Base-by-base conservation (phyloP, 257 asterid genomes). In the Salvia splendens region DNA sequence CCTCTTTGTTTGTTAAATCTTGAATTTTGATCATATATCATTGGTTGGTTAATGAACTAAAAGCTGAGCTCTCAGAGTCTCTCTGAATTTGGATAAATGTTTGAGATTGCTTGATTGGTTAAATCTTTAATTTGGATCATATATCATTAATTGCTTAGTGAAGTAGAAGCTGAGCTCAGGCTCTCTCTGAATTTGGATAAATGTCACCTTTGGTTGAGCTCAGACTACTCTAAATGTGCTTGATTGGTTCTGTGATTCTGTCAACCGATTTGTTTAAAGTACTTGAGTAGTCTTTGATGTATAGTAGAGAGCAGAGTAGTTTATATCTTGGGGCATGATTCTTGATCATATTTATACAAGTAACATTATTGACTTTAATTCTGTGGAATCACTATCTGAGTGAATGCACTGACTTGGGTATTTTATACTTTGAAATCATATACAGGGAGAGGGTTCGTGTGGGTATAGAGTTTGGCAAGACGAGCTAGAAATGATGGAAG, bases 371-470 rank as follows among this genome's bases (percentile, higher is more conserved):
- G 41, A 5, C 6, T 36, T 3, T 5, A 20, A 47, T 38, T 49
- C n/a, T 49, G 41, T 20, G 20, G 68, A 48, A 70, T 36, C 28
- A 38, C 2, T 45, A 40, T 33, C 38, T 6, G 42, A 38, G 9
- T 38, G 4, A 33, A 3, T 33, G 38, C 6, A 28, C 9, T 1
- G 3, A 8, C 32, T 49, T 43, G 16, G 59, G 10, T 50, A 33
- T 33, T 33, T 33, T 38, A 6, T 38, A 38, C 9, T 4, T 63
- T 14, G 63, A 5, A 56, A 41, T 51, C 66, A 40, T 64, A 4
- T 57, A 20, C 80, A 83, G 92, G 92, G 83, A 32, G 79, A 86
- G 68, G 92, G 87, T 65, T 79, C 84, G 3, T 86, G 92, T 73
- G 86, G 83, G 48, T 83, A 51, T 70, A 73, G 63, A 60, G 67